Base-by-base conservation (phyloP, 768 basidiomycete genomes). In the Tulasnella sp. region DNA sequence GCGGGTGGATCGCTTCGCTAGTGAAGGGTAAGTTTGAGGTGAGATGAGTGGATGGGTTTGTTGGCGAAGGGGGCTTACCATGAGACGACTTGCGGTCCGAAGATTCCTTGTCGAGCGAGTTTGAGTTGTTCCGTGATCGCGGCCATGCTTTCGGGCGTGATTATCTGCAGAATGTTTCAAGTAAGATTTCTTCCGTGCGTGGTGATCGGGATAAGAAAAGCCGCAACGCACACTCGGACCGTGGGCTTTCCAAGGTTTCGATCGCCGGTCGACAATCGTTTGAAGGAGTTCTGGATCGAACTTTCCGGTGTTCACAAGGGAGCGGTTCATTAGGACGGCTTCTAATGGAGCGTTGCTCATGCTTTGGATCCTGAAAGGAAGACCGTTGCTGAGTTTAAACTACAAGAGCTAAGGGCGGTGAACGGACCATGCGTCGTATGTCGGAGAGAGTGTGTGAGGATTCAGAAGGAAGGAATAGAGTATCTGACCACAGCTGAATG, bases 381-480 rank as follows among this genome's bases (percentile, higher is more conserved):
- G 17, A 0, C 37, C 35, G 67, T 40, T n/a, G 34, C 17, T 22
- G 37, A 42, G 34, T 7, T 29, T 3, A 4, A 26, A 7, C 47
- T 19, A 14, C 32, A 47, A 62, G 52, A 14, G 39, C n/a, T n/a
- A 42, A 12, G 8, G 34, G 17, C 62, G 26, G 41, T n/a, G 14
- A 22, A 75, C 84, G 62, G 74, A 92, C 94, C 94, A 96, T 44
- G 78, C 79, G 29, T 82, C 83, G 76, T 96, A 96, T 16, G 90
- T 89, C 64, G 81, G 81, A n/a, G 92, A 88, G 29, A 96, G 86
- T 3, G 93, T 94, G 73, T 95, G 92, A 19, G 92, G 94, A 44
- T 90, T 84, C 41, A 92, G 78, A 35, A 94, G 81, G 77, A 87
- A 90, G 2, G 84, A 88, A 77, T 92, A 95, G 78, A 94, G 80